Conservation (phyloP, 768 basidiomycete genomes). For the Lactarius sp. region DNA sequence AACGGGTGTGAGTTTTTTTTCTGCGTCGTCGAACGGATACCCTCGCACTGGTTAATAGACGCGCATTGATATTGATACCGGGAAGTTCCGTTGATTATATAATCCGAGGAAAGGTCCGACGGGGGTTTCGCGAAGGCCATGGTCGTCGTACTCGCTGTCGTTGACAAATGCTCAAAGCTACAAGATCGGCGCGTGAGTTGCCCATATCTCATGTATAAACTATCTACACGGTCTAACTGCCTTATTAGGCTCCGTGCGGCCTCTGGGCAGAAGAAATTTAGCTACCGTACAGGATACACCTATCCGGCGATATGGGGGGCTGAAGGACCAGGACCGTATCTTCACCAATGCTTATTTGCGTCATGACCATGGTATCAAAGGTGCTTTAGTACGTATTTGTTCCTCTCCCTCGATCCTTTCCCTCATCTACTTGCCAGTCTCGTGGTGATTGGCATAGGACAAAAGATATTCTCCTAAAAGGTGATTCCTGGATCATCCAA, state of each 20-base stretch:
- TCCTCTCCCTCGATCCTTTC: background rate
- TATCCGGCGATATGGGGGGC: slow-evolving; percentile 84
- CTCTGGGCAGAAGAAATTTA: slow-evolving; percentile 34
- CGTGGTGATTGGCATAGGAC: slow-evolving; percentile 98
- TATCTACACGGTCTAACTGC: background rate
- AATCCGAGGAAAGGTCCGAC: background rate
- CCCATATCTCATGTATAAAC: background rate
- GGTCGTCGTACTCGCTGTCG: slow-evolving; percentile 5
- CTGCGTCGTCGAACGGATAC: too few relatives aligned
- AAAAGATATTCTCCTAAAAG: slow-evolving; percentile 93
- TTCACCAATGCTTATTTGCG: slow-evolving; percentile 88
- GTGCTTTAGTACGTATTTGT: slow-evolving; percentile 62
- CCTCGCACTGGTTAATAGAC: too few relatives aligned
- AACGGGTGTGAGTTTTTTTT: too few relatives aligned
- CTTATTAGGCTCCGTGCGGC: slow-evolving; percentile 13
- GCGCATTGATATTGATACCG: background rate
- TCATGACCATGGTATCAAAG: slow-evolving; percentile 91
- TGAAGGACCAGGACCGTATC: slow-evolving; percentile 92
- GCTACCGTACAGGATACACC: slow-evolving; percentile 83
- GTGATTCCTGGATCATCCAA: slow-evolving; percentile 96
- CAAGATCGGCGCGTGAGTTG: slow-evolving; percentile 22
- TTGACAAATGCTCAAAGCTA: slow-evolving; percentile 22
- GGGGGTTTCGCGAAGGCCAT: background rate
- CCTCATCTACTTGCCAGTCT: slow-evolving; percentile 41
- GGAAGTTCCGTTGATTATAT: slow-evolving; percentile 13